Percentiles rank a stretch among this genome's conserved stretches.
phyloP scores from a whole-genome alignment of 2,329 filamentous ascomycete species.

The Dichotomopilus funicola region DNA sequence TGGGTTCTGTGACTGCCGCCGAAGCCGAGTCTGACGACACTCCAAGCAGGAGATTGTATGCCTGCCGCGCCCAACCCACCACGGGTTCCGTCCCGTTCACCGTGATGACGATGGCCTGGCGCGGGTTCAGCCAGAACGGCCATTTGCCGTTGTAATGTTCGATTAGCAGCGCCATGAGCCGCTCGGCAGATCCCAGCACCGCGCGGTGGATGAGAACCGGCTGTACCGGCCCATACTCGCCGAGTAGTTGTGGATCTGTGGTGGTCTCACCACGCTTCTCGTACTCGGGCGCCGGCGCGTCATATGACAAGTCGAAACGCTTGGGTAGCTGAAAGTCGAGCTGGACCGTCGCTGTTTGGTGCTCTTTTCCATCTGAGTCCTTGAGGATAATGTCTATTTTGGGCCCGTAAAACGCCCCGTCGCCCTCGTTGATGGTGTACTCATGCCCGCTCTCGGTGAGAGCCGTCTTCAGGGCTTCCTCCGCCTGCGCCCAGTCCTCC shows the following conservation, averaged over 20 bases:
- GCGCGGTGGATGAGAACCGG: constrained; percentile 83
- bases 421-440: constrained; percentile 72
- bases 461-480: constrained; percentile 57
- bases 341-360: constrained; percentile 84
- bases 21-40: constrained; percentile 30
- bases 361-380: constrained; percentile 76
- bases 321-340: constrained; percentile 85
- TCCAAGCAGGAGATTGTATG: constrained; percentile 47
- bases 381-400: constrained; percentile 83
- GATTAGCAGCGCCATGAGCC: constrained; percentile 77
- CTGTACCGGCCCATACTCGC: constrained; percentile 51
- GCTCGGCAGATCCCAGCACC: constrained; percentile 75
- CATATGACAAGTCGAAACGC: constrained; percentile 71
- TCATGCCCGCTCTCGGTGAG: constrained; percentile 56
- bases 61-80: constrained; percentile 41
- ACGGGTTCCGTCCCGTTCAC: constrained; percentile 57
- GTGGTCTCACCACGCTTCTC: constrained; percentile 49
- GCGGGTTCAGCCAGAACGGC: constrained; percentile 84
- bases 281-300: constrained; percentile 58
- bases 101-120: constrained; percentile 67
- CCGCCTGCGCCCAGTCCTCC: constrained; percentile 62
- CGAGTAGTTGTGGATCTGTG: constrained; percentile 40
- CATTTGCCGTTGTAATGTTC: constrained; percentile 75
- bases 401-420: constrained; percentile 85
- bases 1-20: constrained; percentile 36